These are phyloP conservation scores for Microdochium paspali DNA, from an alignment of 2,329 filamentous ascomycete species.

Conservation along the genomic window DNA sequence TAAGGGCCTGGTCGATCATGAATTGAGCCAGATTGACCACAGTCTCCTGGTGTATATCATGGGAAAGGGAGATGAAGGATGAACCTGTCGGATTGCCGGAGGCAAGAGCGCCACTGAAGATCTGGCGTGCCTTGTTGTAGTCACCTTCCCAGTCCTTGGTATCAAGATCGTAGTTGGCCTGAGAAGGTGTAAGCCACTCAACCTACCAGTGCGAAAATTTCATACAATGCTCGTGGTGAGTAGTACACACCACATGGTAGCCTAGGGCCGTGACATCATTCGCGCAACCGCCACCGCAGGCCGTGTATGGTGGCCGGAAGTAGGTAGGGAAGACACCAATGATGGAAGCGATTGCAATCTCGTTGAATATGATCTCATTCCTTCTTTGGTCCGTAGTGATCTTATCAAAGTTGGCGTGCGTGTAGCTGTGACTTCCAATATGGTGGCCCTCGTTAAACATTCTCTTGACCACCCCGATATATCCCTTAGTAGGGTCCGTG, in stretches of 20 bases:
- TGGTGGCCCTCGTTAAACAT: slow-evolving; percentile 37
- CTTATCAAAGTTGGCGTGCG: slow-evolving; percentile 29
- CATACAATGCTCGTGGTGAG: no score
- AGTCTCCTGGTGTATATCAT: slow-evolving; percentile 28
- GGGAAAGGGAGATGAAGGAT: slow-evolving; percentile 34
- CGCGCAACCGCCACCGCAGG: slow-evolving; percentile 13
- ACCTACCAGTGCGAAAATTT: no score
- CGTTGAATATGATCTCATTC: slow-evolving; percentile 32
- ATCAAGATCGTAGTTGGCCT: slow-evolving; percentile 35
- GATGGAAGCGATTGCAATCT: slow-evolving; percentile 32
- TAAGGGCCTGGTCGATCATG: slow-evolving; percentile 30
- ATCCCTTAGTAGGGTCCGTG: slow-evolving; percentile 16
- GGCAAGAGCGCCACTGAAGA: slow-evolving; percentile 31
- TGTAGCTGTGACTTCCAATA: slow-evolving; percentile 37
- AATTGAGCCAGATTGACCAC: slow-evolving; percentile 21
- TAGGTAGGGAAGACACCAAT: slow-evolving; percentile 35
- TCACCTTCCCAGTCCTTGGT: slow-evolving; percentile 38
- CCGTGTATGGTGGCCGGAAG: slow-evolving; percentile 27
- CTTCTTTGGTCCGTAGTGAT: slow-evolving; percentile 21
- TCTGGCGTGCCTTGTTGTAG: slow-evolving; percentile 26
- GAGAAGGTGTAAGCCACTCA: neutral
- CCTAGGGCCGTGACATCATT: slow-evolving; percentile 16
- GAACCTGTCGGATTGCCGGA: slow-evolving; percentile 20
- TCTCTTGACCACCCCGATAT: slow-evolving; percentile 27
- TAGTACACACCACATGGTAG: slow-evolving; percentile 20